Conservation (phyloP, 2,329 filamentous ascomycete genomes). For the Shiraia bambusicola region DNA sequence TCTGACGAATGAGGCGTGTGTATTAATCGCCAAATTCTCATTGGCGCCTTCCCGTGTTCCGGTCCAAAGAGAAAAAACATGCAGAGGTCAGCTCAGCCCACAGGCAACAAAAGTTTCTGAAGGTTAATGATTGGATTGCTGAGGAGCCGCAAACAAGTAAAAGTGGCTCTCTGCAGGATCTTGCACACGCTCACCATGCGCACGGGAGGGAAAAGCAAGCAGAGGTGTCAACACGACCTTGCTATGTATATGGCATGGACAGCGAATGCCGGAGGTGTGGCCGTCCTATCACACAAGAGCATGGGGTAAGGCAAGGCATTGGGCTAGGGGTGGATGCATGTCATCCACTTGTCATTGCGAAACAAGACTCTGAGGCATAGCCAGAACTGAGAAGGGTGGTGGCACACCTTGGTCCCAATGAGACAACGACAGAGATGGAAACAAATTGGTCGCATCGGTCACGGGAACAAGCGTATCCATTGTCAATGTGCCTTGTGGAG, state of each 20-base stretch:
- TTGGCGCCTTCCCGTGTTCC: slow-evolving; percentile 6
- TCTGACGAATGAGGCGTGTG: not conserved
- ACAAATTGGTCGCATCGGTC: no score
- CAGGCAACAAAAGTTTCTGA: slow-evolving; percentile 12
- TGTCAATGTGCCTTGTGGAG: no score
- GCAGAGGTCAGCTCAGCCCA: slow-evolving; percentile 18
- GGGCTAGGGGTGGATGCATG: slow-evolving; percentile 22
- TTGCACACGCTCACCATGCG: slow-evolving; percentile 5
- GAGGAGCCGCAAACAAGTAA: slow-evolving; percentile 14
- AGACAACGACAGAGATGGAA: no score
- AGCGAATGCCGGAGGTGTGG: slow-evolving; percentile 8
- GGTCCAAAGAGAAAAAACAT: slow-evolving; percentile 1
- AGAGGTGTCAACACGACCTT: not conserved
- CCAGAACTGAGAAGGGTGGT: no score
- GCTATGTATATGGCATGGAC: slow-evolving; percentile 2
- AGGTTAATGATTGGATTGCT: slow-evolving; percentile 2
- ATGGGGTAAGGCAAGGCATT: slow-evolving; percentile 5
- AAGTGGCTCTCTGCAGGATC: slow-evolving; percentile 11
- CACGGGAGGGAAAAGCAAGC: slow-evolving; percentile 1
- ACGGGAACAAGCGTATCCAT: no score
- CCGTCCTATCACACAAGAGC: not conserved
- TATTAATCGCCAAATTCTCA: slow-evolving; percentile 1
- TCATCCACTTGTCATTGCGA: slow-evolving; percentile 22
- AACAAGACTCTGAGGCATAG: slow-evolving; percentile 9
- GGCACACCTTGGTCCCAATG: not conserved